Base-by-base conservation (phyloP, 352 stramenopile species). In the Globisporangium middletonii region DNA sequence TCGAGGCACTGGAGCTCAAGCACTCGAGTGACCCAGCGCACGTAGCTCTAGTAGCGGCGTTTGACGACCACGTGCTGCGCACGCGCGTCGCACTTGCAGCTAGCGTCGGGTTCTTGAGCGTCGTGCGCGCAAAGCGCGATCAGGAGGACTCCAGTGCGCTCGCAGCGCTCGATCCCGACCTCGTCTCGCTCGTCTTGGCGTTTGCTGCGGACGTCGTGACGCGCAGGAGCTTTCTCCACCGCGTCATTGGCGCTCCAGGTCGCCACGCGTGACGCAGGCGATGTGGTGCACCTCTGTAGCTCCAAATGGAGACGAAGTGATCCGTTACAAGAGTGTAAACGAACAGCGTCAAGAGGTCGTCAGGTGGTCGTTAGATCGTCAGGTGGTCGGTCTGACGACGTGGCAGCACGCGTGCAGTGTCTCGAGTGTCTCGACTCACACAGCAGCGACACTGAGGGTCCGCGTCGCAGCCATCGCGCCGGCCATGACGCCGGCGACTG, bases 1-100 rank as follows among this genome's bases (percentile, higher is more conserved):
- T 57, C 16, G 33, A 35, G 37, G 45, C 51, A 6, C 38, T 57
- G 23, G 51, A 57, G 33, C 23, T 57, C 19, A 47, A 48, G 28
- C 23, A 57, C 11, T 8, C 15, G 4, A 45, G 41, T 38, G 33
- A 38, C 12, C 33, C 33, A 18, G 15, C 15, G 15, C 18, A 49
- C 23, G 26, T 35, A 15, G 5, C 18, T 26, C 28, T 54, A n/a
- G 28, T 23, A 7, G 15, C 2, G 6, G n/a, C 49, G 33, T 57
- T 49, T 4, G 37, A 48, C 13, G 37, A 15, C 27, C 37, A 57
- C 16, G 3, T 28, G 23, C 38, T 57, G 6, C 23, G 51, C 8
- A 23, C n/a, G 19, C 12, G 13, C 2, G n/a, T 48, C 3, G 23
- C 38, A 11, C 2, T 42, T 9, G 52, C 38, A 18, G 7, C 8